A percentile compares a stretch with the other conserved stretches of the same genome.
These are phyloP conservation scores for Colletotrichum theobromicola DNA, from an alignment of 2,329 filamentous ascomycete genomes.

Conservation along the genomic window DNA sequence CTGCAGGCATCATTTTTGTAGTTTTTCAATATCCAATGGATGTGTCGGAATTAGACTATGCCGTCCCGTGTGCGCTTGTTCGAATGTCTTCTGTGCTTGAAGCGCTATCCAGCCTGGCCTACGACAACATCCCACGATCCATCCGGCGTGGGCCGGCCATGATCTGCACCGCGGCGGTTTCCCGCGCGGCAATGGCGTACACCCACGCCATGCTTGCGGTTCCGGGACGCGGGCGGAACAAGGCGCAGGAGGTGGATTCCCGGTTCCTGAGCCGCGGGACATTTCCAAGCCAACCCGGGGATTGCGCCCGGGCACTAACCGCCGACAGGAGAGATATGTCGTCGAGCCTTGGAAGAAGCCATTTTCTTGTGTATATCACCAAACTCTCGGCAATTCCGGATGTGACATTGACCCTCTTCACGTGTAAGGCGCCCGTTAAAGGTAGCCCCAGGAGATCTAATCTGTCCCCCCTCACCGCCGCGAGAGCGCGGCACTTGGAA, in stretches of 20 bases:
- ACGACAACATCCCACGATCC: not conserved
- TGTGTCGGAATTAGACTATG: not conserved
- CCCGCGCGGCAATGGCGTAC: not conserved
- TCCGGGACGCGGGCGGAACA: not conserved
- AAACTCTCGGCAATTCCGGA: not conserved
- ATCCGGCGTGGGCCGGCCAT: not conserved
- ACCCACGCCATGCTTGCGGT: not conserved
- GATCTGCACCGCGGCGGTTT: not conserved
- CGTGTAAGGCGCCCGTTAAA: not conserved
- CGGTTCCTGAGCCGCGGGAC: not conserved
- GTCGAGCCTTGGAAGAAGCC: not conserved
- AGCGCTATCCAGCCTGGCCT: not conserved
- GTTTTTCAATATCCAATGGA: slow-evolving; percentile 19
- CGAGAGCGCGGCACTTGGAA: not conserved
- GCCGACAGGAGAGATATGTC: not conserved
- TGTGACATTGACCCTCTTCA: not conserved
- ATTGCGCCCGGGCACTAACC: not conserved
- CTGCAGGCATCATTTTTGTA: slow-evolving; percentile 19
- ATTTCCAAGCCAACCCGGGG: not conserved
- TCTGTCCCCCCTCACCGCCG: not conserved
- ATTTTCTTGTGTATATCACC: not conserved
- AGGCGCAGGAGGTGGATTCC: not conserved
- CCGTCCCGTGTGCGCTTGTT: not conserved
- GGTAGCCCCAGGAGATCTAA: not conserved
- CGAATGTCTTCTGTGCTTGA: not conserved